Base-by-base conservation (phyloP, 805 yeast species). In the Pichia exigua region DNA sequence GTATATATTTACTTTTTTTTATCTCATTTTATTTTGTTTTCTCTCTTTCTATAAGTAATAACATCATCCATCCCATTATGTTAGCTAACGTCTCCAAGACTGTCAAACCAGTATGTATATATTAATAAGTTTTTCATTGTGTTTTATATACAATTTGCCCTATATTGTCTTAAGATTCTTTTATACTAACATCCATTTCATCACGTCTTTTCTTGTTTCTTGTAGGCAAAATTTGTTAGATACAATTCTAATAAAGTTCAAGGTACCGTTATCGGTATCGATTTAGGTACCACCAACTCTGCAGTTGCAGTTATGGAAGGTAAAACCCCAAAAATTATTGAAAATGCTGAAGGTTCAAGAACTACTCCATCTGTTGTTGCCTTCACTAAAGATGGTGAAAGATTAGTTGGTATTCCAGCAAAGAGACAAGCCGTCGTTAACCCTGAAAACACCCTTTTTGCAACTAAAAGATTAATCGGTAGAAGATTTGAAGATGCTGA, bases 351-450 rank as follows among this genome's bases (percentile, higher is more conserved):
- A 69, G 94, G 92, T 38, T 79, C 81, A 45, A 73, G 91, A 62
- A 85, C 94, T 6, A 85, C 91, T 0, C 94, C 92, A 1, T 85
- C 92, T 0, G 73, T 85, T 7, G 92, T 86, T 20, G 90, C 91
- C 2, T 79, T 79, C 62, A 70, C 77, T 50, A 75, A 73, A 53
- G 67, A 72, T 51, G 73, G 74, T 42, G 72, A 71, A 52, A 67
- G 75, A 51, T 61, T 78, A 17, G 81, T 86, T 20, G 95, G 95
- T 44, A 72, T 74, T 17, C 76, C 83, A 18, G 95, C 95, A 8
- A 84, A 81, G 66, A 74, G 94, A 66, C 95, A 87, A 65, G 85
- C 90, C 1, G 75, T 78, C 40, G 74, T 87, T 40, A 87, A 87
- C 67, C 83, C 91, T 1, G 82, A 78, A 59, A 84, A 86, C 64